These are phyloP conservation scores for Cicer pinnatifidum DNA, from an alignment of 306 rosid species.

Conservation along the genomic window DNA sequence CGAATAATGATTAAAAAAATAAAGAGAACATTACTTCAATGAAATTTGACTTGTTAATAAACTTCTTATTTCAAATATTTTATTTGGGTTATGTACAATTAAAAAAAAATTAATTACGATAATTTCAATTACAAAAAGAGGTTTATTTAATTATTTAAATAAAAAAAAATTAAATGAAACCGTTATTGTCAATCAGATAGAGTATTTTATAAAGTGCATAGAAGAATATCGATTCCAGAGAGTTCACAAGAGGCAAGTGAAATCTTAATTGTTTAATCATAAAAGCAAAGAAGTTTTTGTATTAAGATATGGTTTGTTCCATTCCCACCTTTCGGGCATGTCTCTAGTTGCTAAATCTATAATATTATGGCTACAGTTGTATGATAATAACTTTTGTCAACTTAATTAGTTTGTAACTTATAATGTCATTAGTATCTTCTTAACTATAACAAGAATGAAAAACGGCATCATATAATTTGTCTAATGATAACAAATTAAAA, in stretches of 20 bases:
- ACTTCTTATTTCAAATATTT: no score
- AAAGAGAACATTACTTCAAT: conserved; percentile 38
- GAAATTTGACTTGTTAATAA: conserved; percentile 41
- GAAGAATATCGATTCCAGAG: conserved; percentile 34
- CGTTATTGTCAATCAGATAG: no score
- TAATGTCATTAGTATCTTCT: conserved; percentile 34
- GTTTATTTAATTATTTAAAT: no score
- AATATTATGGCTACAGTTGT: background rate
- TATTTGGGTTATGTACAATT: no score
- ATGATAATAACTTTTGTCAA: conserved; percentile 30
- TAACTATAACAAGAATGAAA: conserved; percentile 6
- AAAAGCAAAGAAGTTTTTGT: conserved; percentile 24
- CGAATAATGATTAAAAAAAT: conserved; percentile 30
- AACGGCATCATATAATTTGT: conserved; percentile 12
- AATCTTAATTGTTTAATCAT: conserved; percentile 17
- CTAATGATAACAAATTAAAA: background rate
- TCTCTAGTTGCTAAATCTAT: conserved; percentile 17
- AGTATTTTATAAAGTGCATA: background rate
- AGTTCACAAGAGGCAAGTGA: conserved; percentile 39
- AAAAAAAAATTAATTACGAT: no score
- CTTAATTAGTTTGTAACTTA: conserved; percentile 31
- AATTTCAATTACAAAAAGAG: no score
- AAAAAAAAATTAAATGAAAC: no score
- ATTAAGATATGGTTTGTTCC: conserved; percentile 19
- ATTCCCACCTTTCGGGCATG: conserved; percentile 55